Evolutionary conservation across 169 alveolate species (phyloP), one percentile per base, ranked within the genome.

Genomic region (Cryptosporidium muris): DNA sequence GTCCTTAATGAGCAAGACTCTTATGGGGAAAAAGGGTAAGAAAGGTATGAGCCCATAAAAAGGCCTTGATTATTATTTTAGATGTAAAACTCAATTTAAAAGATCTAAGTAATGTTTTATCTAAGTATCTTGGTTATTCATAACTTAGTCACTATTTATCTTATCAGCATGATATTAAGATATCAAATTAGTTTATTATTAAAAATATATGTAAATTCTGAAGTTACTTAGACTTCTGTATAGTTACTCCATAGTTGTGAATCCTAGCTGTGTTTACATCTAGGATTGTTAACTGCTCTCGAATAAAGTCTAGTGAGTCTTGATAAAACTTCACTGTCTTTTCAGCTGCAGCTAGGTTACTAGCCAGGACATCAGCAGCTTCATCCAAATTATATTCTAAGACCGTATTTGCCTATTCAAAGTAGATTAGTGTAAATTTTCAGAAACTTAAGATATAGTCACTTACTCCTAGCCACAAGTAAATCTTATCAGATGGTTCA

Each of bases 261-360:
- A 94, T 88, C 49, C 97, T 91, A 53, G 97, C 95, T n/a, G 93
- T 92, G 81, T 93, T 94, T 67, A 94, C 95, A 68, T 94, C 97
- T 12, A 96, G 90, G 51, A 90, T 90, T 25, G 96, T 92, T 63
- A 92, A 91, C 67, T 94, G 97, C 58, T 88, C 89, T 62, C 94
- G 89, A 37, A 94, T 81, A 93, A 95, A 94, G n/a, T 89, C 92
- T 52, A 94, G 67, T 54, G 94, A 95, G 40, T 85, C 82, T 65
- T 90, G 85, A 63, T 74, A 74, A 43, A 74, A 90, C 54, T 89
- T 88, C 47, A 81, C 66, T 56, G 89, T 66, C 63, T 60, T 89
- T 48, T 66, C 63, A 6, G 95, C 95, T 58, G 89, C 65, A 2
- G 91, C 80, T 38, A 90, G 88, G 67, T 94, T 94, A 36, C 91